Base-by-base conservation (phyloP, 352 stramenopile species). In the Saprolegnia parasitica region DNA sequence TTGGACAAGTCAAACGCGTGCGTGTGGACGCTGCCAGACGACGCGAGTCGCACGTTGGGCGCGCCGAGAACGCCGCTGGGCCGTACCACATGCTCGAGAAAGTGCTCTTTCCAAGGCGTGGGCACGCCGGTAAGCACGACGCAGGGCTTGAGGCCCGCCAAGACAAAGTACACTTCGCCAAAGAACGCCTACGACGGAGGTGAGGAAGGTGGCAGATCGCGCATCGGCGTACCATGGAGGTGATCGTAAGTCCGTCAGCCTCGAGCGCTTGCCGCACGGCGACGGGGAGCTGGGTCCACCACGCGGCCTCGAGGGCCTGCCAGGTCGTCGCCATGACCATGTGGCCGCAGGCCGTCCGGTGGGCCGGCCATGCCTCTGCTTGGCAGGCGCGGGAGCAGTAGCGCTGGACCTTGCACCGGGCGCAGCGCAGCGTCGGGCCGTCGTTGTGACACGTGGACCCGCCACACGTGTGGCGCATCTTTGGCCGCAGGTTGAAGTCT, bases 91-190 rank as follows among this genome's bases (percentile, higher is more conserved):
- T 87, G 71, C 6, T 5, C 26, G 13, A 76, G 57, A 42, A 90
- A 90, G 54, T 73, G 76, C 1, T 45, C 29, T 18, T 77, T 76
- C 80, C 79, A 91, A 4, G 63, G 56, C 0, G 42, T 16, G 15
- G 83, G 85, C 21, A 91, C 58, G 65, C 90, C 89, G 40, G 85
- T 91, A 50, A 93, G 74, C 45, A 93, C 20, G 54, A 89, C 73
- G 49, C 80, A 83, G 15, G 77, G 60, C 72, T 93, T 93, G 52
- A 91, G 72, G 11, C 81, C 81, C 10, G 61, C 57, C 10, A 88
- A 73, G 5, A 86, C 56, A 65, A 93, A 93, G 20, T 89, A 72
- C 63, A 91, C 78, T 74, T 93, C 85, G 5, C 85, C 85, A 71
- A 81, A 90, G 73, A 90, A 92, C 15, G 64, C 50, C 78, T 86